These are phyloP conservation scores for Coffea canephora DNA, from an alignment of 257 asterid genomes.

Conservation along the genomic window DNA sequence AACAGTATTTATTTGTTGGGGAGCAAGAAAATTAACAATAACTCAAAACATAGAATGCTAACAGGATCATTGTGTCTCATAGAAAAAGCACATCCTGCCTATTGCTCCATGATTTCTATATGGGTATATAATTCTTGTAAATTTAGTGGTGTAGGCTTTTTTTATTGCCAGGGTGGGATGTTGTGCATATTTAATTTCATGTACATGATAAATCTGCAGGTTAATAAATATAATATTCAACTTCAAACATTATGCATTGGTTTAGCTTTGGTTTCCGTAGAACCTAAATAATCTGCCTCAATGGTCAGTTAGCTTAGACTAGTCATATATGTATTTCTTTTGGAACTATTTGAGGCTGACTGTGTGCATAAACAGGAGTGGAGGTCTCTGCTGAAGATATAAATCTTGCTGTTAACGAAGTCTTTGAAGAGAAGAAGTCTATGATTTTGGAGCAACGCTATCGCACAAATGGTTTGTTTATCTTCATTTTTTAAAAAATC, in stretches of 20 bases:
- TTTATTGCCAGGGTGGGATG: neutral
- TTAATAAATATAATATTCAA: neutral
- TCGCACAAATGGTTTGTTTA: constrained; percentile 66
- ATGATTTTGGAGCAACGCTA: constrained; percentile 76
- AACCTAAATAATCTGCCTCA: too few relatives aligned
- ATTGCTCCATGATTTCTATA: neutral
- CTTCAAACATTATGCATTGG: neutral
- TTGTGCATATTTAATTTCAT: too few relatives aligned
- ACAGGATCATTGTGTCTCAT: neutral
- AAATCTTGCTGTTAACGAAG: constrained; percentile 52
- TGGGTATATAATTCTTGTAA: neutral
- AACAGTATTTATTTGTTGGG: neutral
- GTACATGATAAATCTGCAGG: neutral
- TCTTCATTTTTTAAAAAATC: neutral
- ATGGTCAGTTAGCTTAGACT: neutral
- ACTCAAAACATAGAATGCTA: neutral
- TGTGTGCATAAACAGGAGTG: constrained; percentile 49
- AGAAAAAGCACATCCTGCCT: neutral
- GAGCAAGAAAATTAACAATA: neutral
- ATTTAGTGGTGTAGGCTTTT: neutral
- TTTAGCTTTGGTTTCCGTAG: neutral
- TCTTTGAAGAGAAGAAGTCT: constrained; percentile 61
- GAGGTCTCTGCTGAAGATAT: constrained; percentile 76
- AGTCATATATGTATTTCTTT: neutral
- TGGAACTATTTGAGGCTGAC: constrained; percentile 7